These are phyloP conservation scores for Aphanocladium album DNA, from an alignment of 2,329 filamentous ascomycete species.

Conservation along the genomic window DNA sequence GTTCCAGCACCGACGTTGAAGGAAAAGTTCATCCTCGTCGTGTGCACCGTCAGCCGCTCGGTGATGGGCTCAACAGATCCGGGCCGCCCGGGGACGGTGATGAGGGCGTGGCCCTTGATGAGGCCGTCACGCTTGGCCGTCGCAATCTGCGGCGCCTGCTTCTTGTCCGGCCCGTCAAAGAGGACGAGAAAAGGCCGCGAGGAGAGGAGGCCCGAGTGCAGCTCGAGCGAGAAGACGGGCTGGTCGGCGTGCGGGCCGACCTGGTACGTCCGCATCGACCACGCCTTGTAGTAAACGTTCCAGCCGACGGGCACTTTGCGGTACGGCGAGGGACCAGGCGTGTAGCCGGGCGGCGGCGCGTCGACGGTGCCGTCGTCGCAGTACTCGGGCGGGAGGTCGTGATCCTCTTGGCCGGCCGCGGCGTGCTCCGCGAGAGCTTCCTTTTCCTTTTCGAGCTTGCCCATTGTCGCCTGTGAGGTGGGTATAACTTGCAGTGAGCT, in stretches of 20 bases:
- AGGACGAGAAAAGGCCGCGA: slow-evolving; percentile 13
- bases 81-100: slow-evolving; percentile 10
- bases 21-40: not conserved
- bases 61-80: not conserved
- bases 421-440: not conserved
- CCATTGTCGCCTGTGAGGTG: not conserved
- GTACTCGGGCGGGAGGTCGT: not conserved
- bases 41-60: slow-evolving; percentile 3
- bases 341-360: slow-evolving; percentile 6
- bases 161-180: slow-evolving; percentile 1
- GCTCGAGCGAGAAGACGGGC: slow-evolving; percentile 3
- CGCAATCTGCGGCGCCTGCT: not conserved
- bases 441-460: slow-evolving; percentile 3
- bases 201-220: not conserved
- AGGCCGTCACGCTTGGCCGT: slow-evolving; percentile 7
- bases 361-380: not conserved
- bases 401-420: no score
- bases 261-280: not conserved
- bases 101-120: slow-evolving; percentile 6
- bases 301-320: not conserved
- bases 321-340: slow-evolving; percentile 8
- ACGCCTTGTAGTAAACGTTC: slow-evolving; percentile 11
- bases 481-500: not conserved
- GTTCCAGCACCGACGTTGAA: slow-evolving; percentile 7
- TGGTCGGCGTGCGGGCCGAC: slow-evolving; percentile 7